These are phyloP conservation scores for Neonectria hederae DNA, from an alignment of 2,329 filamentous ascomycete genomes.

Conservation along the genomic window DNA sequence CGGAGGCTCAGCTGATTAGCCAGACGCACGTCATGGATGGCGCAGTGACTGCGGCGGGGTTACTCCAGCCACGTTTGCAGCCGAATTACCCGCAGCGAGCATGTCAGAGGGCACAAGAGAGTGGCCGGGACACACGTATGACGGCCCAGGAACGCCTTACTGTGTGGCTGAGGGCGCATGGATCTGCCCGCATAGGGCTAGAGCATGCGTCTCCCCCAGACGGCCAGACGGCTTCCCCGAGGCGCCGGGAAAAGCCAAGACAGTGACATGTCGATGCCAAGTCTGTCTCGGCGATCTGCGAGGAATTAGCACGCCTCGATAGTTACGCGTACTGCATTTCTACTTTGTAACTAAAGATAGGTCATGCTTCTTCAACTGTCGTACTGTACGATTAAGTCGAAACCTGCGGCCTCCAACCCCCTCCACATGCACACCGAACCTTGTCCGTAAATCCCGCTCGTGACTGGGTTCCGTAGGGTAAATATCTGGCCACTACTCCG, in stretches of 20 bases:
- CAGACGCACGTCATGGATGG: slow-evolving; percentile 28
- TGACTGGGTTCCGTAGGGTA: no score
- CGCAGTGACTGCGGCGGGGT: slow-evolving; percentile 31
- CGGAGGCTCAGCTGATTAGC: slow-evolving; percentile 29
- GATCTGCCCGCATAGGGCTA: neutral
- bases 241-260: slow-evolving; percentile 4
- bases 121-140: neutral
- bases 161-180: slow-evolving; percentile 26
- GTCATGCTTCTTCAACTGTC: neutral
- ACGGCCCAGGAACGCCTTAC: neutral
- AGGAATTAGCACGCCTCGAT: neutral
- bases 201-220: neutral
- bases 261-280: slow-evolving; percentile 10
- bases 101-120: neutral
- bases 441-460: neutral
- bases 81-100: slow-evolving; percentile 2
- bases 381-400: neutral
- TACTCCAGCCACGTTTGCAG: slow-evolving; percentile 22
- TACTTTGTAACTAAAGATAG: neutral
- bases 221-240: slow-evolving; percentile 8
- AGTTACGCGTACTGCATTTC: neutral
- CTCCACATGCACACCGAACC: neutral
- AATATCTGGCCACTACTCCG: no score
- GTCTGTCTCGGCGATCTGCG: neutral
- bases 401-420: neutral